phyloP scores from a whole-genome alignment of 2,329 filamentous ascomycete species.

The Aureobasidium sp. region DNA sequence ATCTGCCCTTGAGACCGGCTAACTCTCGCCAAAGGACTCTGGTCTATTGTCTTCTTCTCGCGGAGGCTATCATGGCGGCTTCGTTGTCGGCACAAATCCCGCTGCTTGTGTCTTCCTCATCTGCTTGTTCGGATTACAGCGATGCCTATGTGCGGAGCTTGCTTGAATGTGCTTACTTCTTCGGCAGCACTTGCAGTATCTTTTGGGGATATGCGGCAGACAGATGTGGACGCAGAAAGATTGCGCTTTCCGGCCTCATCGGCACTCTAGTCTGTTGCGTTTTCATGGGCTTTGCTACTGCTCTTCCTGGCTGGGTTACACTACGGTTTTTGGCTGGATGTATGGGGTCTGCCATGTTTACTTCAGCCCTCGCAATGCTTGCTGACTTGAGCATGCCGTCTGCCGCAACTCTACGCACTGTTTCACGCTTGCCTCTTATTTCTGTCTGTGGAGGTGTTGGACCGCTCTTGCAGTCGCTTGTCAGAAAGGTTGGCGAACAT shows the following conservation, averaged over 20 bases:
- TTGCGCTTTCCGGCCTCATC: constrained; percentile 39
- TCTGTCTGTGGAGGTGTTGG: constrained; percentile 41
- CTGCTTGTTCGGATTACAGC: constrained; percentile 39
- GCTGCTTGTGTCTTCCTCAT: constrained; percentile 36
- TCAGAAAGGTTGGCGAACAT: constrained; percentile 37
- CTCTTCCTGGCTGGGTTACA: constrained; percentile 35
- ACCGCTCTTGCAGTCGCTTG: constrained; percentile 38
- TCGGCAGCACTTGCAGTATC: constrained; percentile 39
- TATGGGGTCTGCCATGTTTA: constrained; percentile 39
- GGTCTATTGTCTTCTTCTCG: constrained; percentile 42
- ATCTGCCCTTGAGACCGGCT: background rate
- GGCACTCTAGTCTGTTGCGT: constrained; percentile 41
- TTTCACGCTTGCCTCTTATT: constrained; percentile 39
- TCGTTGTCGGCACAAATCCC: constrained; percentile 42
- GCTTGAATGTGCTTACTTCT: constrained; percentile 43
- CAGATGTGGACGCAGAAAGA: constrained; percentile 36
- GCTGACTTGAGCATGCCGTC: constrained; percentile 32
- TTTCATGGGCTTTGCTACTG: constrained; percentile 41
- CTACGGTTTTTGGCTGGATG: constrained; percentile 40
- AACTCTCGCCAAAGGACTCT: constrained; percentile 32
- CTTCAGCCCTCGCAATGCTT: constrained; percentile 42
- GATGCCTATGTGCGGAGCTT: constrained; percentile 42
- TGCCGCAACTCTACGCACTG: constrained; percentile 28
- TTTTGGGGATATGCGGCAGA: constrained; percentile 42
- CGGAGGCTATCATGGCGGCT: constrained; percentile 46